These are phyloP conservation scores for Coriaria nepalensis DNA, from an alignment of 306 rosid genomes.

Conservation along the genomic window DNA sequence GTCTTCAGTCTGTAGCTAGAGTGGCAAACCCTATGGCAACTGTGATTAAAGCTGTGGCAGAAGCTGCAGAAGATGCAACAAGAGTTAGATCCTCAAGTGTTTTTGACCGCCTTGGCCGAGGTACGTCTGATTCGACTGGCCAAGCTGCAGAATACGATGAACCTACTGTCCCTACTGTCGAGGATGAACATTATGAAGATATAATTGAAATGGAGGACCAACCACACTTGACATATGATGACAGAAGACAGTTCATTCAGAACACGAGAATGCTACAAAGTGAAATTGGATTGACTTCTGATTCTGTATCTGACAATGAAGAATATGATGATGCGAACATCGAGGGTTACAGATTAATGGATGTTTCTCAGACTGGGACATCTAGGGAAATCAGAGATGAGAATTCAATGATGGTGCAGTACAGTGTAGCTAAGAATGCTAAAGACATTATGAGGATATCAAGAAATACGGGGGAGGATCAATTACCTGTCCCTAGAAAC, in stretches of 20 bases:
- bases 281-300: slow-evolving; percentile 48
- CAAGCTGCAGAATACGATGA: slow-evolving; percentile 25
- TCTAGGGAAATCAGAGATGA: slow-evolving; percentile 39
- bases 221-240: slow-evolving; percentile 23
- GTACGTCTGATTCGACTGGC: slow-evolving; percentile 18
- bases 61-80: slow-evolving; percentile 78
- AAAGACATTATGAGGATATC: slow-evolving; percentile 24
- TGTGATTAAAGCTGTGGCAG: slow-evolving; percentile 83
- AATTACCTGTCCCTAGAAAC: slow-evolving; percentile 26
- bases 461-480: slow-evolving; percentile 33
- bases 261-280: slow-evolving; percentile 26
- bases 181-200: slow-evolving; percentile 33
- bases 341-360: slow-evolving; percentile 24
- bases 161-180: slow-evolving; percentile 13
- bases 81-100: slow-evolving; percentile 70
- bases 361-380: slow-evolving; percentile 39
- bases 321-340: slow-evolving; percentile 37
- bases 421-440: slow-evolving; percentile 38
- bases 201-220: slow-evolving; percentile 25
- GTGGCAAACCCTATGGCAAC: slow-evolving; percentile 69
- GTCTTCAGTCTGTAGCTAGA: slow-evolving; percentile 39
- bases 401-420: slow-evolving; percentile 28
- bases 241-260: slow-evolving; percentile 29
- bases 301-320: slow-evolving; percentile 56
- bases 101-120: slow-evolving; percentile 80